These are phyloP conservation scores for Paramecium octaurelia DNA, from an alignment of 73 alveolate species.

Conservation along the genomic window DNA sequence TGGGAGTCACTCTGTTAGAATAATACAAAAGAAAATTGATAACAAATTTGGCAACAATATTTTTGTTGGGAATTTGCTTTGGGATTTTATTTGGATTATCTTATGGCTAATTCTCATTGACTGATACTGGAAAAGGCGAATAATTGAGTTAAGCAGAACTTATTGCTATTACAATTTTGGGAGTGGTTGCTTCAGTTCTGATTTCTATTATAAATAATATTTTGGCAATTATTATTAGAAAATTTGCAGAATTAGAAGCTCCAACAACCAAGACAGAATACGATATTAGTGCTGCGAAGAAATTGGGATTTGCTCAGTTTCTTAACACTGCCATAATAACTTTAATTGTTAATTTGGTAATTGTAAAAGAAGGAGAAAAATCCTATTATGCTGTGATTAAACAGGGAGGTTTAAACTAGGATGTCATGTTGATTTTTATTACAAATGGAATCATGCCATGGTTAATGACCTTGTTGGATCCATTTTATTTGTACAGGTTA, in stretches of 20 bases:
- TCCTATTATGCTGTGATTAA: background rate
- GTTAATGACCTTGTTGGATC: background rate
- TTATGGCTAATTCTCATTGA: background rate
- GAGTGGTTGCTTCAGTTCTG: background rate
- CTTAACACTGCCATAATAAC: constrained; percentile 20
- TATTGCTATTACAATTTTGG: background rate
- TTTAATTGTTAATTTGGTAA: constrained; percentile 3
- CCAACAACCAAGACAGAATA: constrained; percentile 1
- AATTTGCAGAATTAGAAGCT: background rate
- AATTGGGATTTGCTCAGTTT: constrained; percentile 27
- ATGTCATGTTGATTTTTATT: background rate
- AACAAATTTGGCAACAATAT: background rate
- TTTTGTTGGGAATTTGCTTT: constrained; percentile 19
- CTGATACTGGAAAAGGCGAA: background rate
- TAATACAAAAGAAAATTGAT: background rate
- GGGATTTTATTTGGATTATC: constrained; percentile 36
- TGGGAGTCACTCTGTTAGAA: background rate
- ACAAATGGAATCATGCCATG: constrained; percentile 16
- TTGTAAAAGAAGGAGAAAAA: background rate
- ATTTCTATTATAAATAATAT: background rate
- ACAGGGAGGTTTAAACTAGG: constrained; percentile 3
- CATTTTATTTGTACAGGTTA: background rate
- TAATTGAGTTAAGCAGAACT: background rate
- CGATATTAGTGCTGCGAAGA: background rate
- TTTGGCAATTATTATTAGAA: background rate